Base-by-base conservation (phyloP, 805 yeast genomes). In the Wickerhamomyces sydowiorum region DNA sequence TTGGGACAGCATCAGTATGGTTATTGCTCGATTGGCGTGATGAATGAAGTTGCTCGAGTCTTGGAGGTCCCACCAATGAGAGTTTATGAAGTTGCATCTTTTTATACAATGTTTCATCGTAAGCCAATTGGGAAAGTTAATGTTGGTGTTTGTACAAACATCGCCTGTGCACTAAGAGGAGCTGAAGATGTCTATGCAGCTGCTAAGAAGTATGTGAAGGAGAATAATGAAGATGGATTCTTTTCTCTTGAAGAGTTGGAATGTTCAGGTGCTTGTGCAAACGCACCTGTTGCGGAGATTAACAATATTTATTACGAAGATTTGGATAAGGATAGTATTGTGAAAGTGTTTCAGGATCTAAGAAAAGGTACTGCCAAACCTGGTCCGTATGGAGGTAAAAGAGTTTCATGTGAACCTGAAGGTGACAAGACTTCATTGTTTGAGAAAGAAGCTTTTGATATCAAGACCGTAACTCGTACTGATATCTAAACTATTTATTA, bases 51-150 rank as follows among this genome's bases (percentile, higher is more conserved):
- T 39, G 96, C 95, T 41, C 78, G 82, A 63, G 56, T 82, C 57
- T 72, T 86, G 55, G 91, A 85, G 56, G 83, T 87, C 81, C 96
- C 96, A 24, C 95, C 95, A 45, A 86, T 86, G 96, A 78, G 96
- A 67, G 96, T 86, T 24, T 86, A 86, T 64, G 95, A 86, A 63
- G 96, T 86, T 49, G 96, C 96, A 25, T 84, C 95, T 33, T 86
- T 86, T 69, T 86, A 86, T 67, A 86, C 96, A 53, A 87, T 86
- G 96, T 86, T 81, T 70, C 84, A 84, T 67, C 78, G 93, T 62
- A 72, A 75, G 50, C 95, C 95, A 38, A 80, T 87, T 76, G 95
- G 95, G 46, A 85, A 86, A 59, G 84, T 76, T 61, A 85, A 84
- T 60, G 66, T 86, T 42, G 95, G 86, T 62, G 82, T 87, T 32